Evolutionary conservation across 352 stramenopile species (phyloP), one percentile per base, ranked within the genome.

Genomic region (Globisporangium heterothallicum): DNA sequence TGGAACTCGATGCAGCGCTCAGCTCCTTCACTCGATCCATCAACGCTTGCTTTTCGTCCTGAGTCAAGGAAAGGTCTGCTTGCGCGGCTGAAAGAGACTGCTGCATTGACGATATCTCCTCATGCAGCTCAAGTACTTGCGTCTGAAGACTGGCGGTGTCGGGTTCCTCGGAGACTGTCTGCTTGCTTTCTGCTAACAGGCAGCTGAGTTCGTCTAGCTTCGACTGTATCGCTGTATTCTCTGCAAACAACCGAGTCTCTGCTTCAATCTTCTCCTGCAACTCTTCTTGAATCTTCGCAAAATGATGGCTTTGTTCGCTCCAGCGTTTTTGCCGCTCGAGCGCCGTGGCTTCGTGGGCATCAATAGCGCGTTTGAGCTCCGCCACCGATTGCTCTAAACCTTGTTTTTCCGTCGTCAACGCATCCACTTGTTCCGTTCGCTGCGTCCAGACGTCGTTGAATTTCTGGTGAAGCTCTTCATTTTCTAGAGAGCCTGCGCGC

Each of bases 311-410:
- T 19, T 63, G 56, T 19, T 57, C 56, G 25, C 42, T 35, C 56
- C 56, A 63, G 21, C 49, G 56, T 6, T 41, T 16, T 21, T 53
- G 56, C 56, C 48, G 57, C 13, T 50, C 29, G 14, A 44, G 4
- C 30, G 45, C 47, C 0, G 51, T 21, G 14, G 25, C 18, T 4
- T 64, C 64, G 46, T 52, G 46, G 30, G 47, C 26, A 6, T 41
- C 16, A 26, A 70, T 43, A 1, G 66, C 45, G 18, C 27, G 43
- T 24, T 63, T 64, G 8, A 79, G 43, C 2, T 53, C 49, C 14
- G 40, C 58, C 4, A 76, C 19, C 44, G 64, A 58, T 61, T 64
- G 22, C 49, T 67, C 51, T 19, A 83, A 47, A 19, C 30, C 42
- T 49, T 43, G 29, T 22, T 72, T 47, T 51, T 64, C 27, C 3